A percentile compares a stretch with the other conserved stretches of the same genome.
Evolutionary conservation across 306 rosid genomes (phyloP).

Genomic region (Gastrolobium villosum): DNA sequence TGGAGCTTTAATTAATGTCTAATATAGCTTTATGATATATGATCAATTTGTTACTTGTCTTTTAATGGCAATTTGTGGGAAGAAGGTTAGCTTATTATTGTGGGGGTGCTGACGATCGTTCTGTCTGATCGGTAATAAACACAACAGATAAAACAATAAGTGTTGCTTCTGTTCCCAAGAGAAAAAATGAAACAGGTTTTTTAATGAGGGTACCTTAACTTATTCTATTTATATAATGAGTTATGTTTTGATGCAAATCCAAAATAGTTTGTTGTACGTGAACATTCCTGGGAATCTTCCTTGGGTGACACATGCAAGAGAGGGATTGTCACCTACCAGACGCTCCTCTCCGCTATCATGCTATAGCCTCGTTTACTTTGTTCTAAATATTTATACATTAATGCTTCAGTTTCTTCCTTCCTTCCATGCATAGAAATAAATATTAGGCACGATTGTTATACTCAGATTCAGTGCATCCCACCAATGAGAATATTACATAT

Average conservation of each 20-base stretch:
- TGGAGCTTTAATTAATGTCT: no score
- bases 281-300: slow-evolving; percentile 49
- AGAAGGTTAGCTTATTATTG: slow-evolving; percentile 11
- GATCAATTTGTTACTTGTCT: no score
- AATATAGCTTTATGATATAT: no score
- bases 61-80: background rate
- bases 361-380: background rate
- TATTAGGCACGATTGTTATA: no score
- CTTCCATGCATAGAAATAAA: background rate
- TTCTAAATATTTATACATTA: background rate
- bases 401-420: background rate
- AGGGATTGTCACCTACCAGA: slow-evolving; percentile 24
- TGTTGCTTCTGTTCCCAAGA: background rate
- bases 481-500: no score
- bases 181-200: background rate
- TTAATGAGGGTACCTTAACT: background rate
- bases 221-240: background rate
- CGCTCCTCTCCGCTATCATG: background rate
- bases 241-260: background rate
- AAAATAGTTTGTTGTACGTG: slow-evolving; percentile 32
- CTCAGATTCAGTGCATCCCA: no score
- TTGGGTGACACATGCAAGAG: slow-evolving; percentile 36
- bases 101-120: background rate
- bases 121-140: no score
- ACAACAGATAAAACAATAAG: slow-evolving; percentile 10